phyloP scores from a whole-genome alignment of 192 early-diverging fungal genomes.

The Coemansia aciculifera region DNA sequence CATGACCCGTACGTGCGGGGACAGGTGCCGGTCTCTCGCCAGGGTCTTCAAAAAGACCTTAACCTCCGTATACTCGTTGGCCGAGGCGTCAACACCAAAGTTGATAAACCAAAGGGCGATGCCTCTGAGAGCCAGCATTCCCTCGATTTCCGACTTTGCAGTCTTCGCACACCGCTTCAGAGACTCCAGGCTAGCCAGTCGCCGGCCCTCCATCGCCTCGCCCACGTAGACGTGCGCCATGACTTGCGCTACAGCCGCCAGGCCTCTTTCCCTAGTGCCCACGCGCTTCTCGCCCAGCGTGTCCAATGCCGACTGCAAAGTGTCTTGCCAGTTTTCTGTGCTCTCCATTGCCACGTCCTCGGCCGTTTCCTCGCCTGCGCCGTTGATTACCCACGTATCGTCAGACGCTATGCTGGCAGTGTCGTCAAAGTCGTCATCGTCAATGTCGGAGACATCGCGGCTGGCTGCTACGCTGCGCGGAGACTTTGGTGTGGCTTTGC shows the following conservation, averaged over 20 bases:
- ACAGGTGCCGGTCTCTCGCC: neutral
- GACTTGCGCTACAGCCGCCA: conserved; percentile 51
- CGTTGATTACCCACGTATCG: conserved; percentile 28
- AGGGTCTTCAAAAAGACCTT: conserved; percentile 15
- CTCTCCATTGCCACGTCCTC: neutral
- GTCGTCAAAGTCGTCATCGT: conserved; percentile 16
- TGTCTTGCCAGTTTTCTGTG: conserved; percentile 29
- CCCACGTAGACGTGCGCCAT: conserved; percentile 60
- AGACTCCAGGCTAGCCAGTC: conserved; percentile 58
- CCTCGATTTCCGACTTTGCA: conserved; percentile 31
- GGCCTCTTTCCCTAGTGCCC: conserved; percentile 57
- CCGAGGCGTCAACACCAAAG: conserved; percentile 33
- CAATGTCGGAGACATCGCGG: conserved; percentile 34
- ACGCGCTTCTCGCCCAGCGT: conserved; percentile 40
- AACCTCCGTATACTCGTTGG: neutral
- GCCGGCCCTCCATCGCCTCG: conserved; percentile 53
- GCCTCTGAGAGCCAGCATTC: conserved; percentile 27
- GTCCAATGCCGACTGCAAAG: conserved; percentile 30
- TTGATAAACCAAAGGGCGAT: conserved; percentile 45
- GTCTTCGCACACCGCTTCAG: conserved; percentile 56
- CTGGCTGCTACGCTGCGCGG: conserved; percentile 19
- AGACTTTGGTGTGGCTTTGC: conserved; percentile 25
- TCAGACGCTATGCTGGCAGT: conserved; percentile 29
- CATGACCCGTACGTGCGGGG: conserved; percentile 13
- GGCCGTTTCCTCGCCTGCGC: conserved; percentile 8